phyloP scores from a whole-genome alignment of 176 grass and related monocot species.

The Carex cristatella region DNA sequence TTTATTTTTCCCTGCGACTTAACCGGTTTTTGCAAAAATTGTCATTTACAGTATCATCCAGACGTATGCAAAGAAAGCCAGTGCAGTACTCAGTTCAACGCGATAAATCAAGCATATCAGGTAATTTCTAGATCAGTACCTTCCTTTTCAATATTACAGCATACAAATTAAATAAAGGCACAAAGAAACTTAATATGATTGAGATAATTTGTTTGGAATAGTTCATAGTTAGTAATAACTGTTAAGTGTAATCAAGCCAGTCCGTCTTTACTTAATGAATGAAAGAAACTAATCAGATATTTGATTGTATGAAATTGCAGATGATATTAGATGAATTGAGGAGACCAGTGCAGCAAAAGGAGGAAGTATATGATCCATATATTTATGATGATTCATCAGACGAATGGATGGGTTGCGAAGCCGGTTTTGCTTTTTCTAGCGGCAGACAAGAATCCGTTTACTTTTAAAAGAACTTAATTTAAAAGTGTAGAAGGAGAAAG shows the following conservation, averaged over 20 bases:
- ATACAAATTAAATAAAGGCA: too few species aligned
- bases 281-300: background rate
- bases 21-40: background rate
- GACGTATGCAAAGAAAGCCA: constrained; percentile 43
- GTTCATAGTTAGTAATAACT: background rate
- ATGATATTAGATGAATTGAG: constrained; percentile 17
- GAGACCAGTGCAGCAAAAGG: background rate
- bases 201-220: background rate
- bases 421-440: constrained; percentile 11
- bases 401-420: constrained; percentile 19
- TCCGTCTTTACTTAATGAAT: background rate
- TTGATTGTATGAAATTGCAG: constrained; percentile 7
- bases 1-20: background rate
- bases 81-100: constrained; percentile 32
- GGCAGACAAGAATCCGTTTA: constrained; percentile 12
- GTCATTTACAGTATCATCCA: constrained; percentile 38
- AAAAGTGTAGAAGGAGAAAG: background rate
- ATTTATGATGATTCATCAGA: background rate
- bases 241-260: background rate
- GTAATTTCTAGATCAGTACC: constrained; percentile 2
- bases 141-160: background rate
- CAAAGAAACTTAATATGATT: background rate
- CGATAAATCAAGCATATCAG: constrained; percentile 42
- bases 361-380: background rate
- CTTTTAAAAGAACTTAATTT: background rate